phyloP scores from a whole-genome alignment of 495 filamentous ascomycete species.

The Neurospora sp. region DNA sequence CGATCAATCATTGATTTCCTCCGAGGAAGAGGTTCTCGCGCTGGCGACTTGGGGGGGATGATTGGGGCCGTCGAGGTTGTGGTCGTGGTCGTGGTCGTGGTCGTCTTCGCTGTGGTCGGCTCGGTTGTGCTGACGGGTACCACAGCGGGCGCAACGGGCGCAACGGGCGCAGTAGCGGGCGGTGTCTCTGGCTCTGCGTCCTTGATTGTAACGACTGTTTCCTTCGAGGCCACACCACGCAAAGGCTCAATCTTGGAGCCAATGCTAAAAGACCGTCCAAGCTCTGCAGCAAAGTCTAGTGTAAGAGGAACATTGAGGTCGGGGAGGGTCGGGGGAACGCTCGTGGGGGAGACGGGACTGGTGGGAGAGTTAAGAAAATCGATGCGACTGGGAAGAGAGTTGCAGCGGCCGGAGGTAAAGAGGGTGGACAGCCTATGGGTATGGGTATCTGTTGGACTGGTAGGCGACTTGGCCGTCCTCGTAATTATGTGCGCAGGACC shows the following conservation, averaged over 20 bases:
- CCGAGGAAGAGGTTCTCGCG: background rate
- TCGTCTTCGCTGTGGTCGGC: background rate
- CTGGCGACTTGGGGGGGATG: background rate
- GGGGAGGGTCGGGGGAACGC: conserved; percentile 6
- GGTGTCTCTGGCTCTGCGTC: conserved; percentile 12
- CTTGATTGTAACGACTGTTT: conserved; percentile 12
- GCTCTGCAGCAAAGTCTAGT: background rate
- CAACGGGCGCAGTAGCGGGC: conserved; percentile 3
- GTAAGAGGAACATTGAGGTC: background rate
- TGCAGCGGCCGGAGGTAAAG: conserved; percentile 24
- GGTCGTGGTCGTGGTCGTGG: conserved; percentile 13
- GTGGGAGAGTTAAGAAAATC: background rate
- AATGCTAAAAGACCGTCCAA: conserved; percentile 2
- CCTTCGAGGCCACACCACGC: background rate
- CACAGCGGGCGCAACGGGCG: background rate
- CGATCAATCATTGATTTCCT: conserved; percentile 32
- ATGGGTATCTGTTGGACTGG: background rate
- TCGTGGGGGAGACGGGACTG: conserved; percentile 8
- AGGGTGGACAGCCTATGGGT: conserved; percentile 20
- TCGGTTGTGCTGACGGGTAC: conserved; percentile 4
- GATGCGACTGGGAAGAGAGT: conserved; percentile 3
- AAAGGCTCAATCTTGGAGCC: conserved; percentile 4
- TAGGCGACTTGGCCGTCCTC: conserved; percentile 16
- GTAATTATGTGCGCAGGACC: conserved; percentile 25
- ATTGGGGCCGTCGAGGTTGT: conserved; percentile 20